Base-by-base conservation (phyloP, 805 yeast species). In the Candida chilensis region DNA sequence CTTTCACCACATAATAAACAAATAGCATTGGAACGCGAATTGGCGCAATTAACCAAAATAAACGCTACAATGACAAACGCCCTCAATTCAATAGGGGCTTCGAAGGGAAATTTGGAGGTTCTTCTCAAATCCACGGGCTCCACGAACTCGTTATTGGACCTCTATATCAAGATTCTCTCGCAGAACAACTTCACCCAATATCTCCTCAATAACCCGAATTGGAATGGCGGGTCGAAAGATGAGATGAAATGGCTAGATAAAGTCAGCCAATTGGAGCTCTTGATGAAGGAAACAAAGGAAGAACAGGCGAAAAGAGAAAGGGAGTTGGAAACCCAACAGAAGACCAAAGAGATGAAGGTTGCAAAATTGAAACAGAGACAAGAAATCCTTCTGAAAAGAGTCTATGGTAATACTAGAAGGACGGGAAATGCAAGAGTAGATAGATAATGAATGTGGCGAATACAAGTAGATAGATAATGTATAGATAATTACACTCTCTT, bases 141-240 rank as follows among this genome's bases (percentile, higher is more conserved):
- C 18, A 65, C 78, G 0, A 62, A 70, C 32, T 55, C 57, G 16
- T 52, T 78, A 16, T 48, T 78, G 16, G 77, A 71, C 33, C 61
- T 73, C 15, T 78, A 82, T 82, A 64, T 71, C 31, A 60, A 67
- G 37, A 74, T 78, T 29, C 60, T 77, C 14, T 74, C 80, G 11
- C 82, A 77, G 41, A 70, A 80, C 15, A 67, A 68, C 20, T 71
- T 73, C 41, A 68, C 78, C 4, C 56, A 62, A 17, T 61, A 65
- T 7, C 46, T 72, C 13, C 53, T 74, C 37, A 57, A 58, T 31
- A 65, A 67, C 32, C 40, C 54, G 5, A 54, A 54, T 29, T 57
- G 73, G 63, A 49, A 54, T 29, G 68, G 67, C 1, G 20, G 37
- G 2, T 32, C 46, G 3, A 47, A 38, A 24, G 39, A 32, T 20